phyloP scores from a whole-genome alignment of 2,329 filamentous ascomycete species.

The Aspergillus clavatus region DNA sequence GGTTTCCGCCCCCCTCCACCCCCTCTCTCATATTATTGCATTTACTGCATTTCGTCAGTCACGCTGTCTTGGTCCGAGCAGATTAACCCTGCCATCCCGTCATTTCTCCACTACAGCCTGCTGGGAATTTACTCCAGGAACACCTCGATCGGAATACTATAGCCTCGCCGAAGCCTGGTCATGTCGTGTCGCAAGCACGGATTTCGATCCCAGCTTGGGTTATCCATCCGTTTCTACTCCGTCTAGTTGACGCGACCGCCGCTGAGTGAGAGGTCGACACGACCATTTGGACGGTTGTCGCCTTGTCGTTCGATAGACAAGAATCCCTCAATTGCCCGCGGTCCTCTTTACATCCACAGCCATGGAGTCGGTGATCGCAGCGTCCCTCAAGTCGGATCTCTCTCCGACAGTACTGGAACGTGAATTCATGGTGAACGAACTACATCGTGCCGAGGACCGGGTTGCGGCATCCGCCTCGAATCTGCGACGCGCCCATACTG shows the following conservation, averaged over 20 bases:
- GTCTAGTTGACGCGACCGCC: constrained; percentile 6
- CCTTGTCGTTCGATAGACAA: constrained; percentile 1
- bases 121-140: background rate
- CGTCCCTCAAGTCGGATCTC: constrained; percentile 10
- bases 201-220: constrained; percentile 24
- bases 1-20: too few relatives aligned
- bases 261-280: constrained; percentile 1
- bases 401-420: constrained; percentile 8
- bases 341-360: background rate
- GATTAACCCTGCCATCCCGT: background rate
- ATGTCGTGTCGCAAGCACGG: constrained; percentile 28
- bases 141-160: background rate
- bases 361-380: constrained; percentile 10
- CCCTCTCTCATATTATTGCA: background rate
- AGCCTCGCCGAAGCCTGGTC: constrained; percentile 15
- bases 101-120: background rate
- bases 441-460: constrained; percentile 13
- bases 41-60: background rate
- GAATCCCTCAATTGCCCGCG: background rate
- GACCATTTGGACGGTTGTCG: background rate
- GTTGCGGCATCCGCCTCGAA: constrained; percentile 18
- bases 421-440: constrained; percentile 13
- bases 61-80: background rate
- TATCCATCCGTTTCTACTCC: constrained; percentile 15
- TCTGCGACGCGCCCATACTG: constrained; percentile 37